phyloP scores from a whole-genome alignment of 805 yeast genomes.

The Yarrowia deformans region DNA sequence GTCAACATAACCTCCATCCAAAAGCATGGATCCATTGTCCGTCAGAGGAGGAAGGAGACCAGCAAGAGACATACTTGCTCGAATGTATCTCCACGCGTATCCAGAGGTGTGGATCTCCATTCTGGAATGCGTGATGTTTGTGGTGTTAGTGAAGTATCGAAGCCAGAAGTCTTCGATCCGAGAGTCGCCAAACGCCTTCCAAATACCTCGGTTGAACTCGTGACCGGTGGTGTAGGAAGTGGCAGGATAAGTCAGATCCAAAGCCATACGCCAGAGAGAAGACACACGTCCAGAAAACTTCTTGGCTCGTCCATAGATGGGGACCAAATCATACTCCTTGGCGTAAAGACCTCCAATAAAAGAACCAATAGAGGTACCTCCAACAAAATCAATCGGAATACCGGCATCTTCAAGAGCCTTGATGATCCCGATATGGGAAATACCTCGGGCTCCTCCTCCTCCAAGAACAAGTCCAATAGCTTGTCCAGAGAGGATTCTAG shows the following conservation, averaged over 20 bases:
- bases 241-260: slow-evolving; percentile 90
- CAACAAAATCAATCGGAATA: slow-evolving; percentile 90
- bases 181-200: slow-evolving; percentile 92
- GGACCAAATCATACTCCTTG: slow-evolving; percentile 86
- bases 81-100: slow-evolving; percentile 91
- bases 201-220: slow-evolving; percentile 95
- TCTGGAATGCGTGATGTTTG: slow-evolving; percentile 91
- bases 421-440: slow-evolving; percentile 91
- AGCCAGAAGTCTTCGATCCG: slow-evolving; percentile 98
- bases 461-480: slow-evolving; percentile 95
- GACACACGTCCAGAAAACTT: slow-evolving; percentile 82
- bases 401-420: slow-evolving; percentile 90
- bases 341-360: slow-evolving; percentile 97
- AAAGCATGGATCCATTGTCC: slow-evolving; percentile 87
- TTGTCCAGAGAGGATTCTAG: slow-evolving; percentile 87
- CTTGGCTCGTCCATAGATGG: slow-evolving; percentile 88
- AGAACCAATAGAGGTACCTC: slow-evolving; percentile 97
- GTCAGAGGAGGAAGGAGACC: slow-evolving; percentile 87
- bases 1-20: slow-evolving; percentile 97
- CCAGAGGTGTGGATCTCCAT: slow-evolving; percentile 95
- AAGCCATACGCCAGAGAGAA: slow-evolving; percentile 81
- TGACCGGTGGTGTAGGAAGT: slow-evolving; percentile 97
- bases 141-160: slow-evolving; percentile 84
- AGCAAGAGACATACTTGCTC: slow-evolving; percentile 97
- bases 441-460: slow-evolving; percentile 97